These are phyloP conservation scores for Avena eriantha DNA, from an alignment of 176 grass and related monocot species.

Conservation along the genomic window DNA sequence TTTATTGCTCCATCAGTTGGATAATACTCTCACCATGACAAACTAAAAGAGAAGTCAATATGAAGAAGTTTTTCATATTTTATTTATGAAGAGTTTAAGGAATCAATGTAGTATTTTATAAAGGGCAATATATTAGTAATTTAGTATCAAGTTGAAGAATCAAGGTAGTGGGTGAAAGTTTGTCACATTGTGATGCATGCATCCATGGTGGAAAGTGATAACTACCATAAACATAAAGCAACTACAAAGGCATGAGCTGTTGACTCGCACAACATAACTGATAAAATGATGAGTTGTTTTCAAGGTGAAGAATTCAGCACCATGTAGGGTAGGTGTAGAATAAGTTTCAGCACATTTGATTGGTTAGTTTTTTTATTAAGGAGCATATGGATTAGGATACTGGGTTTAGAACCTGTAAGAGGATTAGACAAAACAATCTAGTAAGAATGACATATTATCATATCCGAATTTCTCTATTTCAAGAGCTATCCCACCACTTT, in stretches of 20 bases:
- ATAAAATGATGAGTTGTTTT: slow-evolving; percentile 3
- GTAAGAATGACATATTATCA: neutral
- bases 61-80: neutral
- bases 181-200: neutral
- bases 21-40: neutral
- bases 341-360: neutral
- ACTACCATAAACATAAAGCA: slow-evolving; percentile 32
- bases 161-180: neutral
- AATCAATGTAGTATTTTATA: neutral
- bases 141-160: neutral
- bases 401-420: neutral
- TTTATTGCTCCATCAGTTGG: neutral
- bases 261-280: slow-evolving; percentile 7
- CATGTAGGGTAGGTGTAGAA: neutral
- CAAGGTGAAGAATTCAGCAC: neutral
- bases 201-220: neutral
- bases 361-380: neutral
- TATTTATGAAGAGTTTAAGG: neutral
- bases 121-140: neutral
- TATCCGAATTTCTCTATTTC: neutral
- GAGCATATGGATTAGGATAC: slow-evolving; percentile 20
- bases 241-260: slow-evolving; percentile 6
- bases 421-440: slow-evolving; percentile 4
- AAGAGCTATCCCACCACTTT: neutral
- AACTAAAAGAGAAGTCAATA: neutral